Evolutionary conservation across 2,329 filamentous ascomycete genomes (phyloP).

Genomic region (Sordariomycetes sp.): DNA sequence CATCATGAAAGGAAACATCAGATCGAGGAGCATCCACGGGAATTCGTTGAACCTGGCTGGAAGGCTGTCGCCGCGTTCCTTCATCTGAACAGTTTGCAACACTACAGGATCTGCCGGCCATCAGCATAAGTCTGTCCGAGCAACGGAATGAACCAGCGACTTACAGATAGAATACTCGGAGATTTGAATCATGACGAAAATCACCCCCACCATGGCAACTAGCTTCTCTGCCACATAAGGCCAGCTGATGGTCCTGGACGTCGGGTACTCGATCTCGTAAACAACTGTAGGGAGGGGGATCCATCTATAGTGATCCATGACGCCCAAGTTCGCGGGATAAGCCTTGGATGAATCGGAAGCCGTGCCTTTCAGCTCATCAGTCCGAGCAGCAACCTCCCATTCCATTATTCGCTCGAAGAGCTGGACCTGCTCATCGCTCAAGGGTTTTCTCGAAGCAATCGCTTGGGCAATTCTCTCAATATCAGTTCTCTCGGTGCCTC

Average conservation of each 20-base stretch:
- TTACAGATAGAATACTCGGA: slow-evolving; percentile 63
- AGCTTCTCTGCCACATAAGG: slow-evolving; percentile 65
- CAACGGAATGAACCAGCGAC: slow-evolving; percentile 7
- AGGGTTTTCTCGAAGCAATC: slow-evolving; percentile 49
- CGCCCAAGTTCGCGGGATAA: slow-evolving; percentile 63
- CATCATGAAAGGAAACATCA: slow-evolving; percentile 71
- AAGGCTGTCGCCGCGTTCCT: slow-evolving; percentile 54
- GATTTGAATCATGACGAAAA: slow-evolving; percentile 72
- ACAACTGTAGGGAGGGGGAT: slow-evolving; percentile 67
- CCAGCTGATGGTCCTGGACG: slow-evolving; percentile 61
- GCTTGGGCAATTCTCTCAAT: slow-evolving; percentile 52
- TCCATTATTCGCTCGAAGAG: slow-evolving; percentile 58
- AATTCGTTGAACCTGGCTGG: slow-evolving; percentile 55
- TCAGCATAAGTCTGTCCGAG: too few relatives aligned
- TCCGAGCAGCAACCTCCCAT: slow-evolving; percentile 55
- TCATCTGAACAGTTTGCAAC: slow-evolving; percentile 56
- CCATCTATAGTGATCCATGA: slow-evolving; percentile 60
- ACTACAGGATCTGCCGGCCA: slow-evolving; percentile 57
- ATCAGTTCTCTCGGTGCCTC: slow-evolving; percentile 34
- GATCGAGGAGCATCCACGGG: slow-evolving; percentile 65
- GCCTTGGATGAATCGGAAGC: slow-evolving; percentile 35
- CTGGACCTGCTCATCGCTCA: slow-evolving; percentile 52
- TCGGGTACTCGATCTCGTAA: slow-evolving; percentile 71
- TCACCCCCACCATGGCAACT: slow-evolving; percentile 59
- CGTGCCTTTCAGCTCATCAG: slow-evolving; percentile 57